A percentile compares a stretch with the other conserved stretches of the same genome.
These are phyloP conservation scores for Chaetomiaceae sp. DNA, from an alignment of 2,329 filamentous ascomycete species.

Conservation along the genomic window DNA sequence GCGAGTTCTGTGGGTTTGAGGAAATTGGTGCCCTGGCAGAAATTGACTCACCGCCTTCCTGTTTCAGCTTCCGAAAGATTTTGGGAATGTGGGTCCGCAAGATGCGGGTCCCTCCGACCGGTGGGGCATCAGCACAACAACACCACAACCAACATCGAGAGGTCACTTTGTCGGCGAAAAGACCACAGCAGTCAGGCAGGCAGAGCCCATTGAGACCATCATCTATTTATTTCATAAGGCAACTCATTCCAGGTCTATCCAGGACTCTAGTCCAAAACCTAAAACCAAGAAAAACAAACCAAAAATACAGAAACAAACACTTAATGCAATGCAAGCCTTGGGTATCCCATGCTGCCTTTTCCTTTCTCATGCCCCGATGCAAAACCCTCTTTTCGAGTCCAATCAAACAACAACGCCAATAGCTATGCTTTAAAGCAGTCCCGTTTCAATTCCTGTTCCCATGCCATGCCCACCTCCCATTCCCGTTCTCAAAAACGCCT, in stretches of 20 bases:
- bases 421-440: no score
- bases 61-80: slow-evolving; percentile 1
- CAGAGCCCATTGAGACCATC: background rate
- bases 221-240: background rate
- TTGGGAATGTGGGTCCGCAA: background rate
- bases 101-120: no score
- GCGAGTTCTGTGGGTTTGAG: slow-evolving; percentile 18
- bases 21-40: slow-evolving; percentile 21
- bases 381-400: no score
- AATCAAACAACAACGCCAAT: no score
- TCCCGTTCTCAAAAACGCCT: background rate
- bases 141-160: background rate
- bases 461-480: background rate
- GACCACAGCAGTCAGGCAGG: background rate
- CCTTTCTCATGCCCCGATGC: slow-evolving; percentile 1
- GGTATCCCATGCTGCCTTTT: slow-evolving; percentile 10
- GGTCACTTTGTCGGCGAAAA: no score
- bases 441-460: background rate
- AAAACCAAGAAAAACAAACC: background rate
- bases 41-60: slow-evolving; percentile 18
- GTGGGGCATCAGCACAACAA: no score
- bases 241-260: background rate
- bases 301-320: slow-evolving; percentile 7
- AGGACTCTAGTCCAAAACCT: no score
- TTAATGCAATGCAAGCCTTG: slow-evolving; percentile 14